Conservation (phyloP, 2,329 filamentous ascomycete species). For the Colletotrichum eleusines region DNA sequence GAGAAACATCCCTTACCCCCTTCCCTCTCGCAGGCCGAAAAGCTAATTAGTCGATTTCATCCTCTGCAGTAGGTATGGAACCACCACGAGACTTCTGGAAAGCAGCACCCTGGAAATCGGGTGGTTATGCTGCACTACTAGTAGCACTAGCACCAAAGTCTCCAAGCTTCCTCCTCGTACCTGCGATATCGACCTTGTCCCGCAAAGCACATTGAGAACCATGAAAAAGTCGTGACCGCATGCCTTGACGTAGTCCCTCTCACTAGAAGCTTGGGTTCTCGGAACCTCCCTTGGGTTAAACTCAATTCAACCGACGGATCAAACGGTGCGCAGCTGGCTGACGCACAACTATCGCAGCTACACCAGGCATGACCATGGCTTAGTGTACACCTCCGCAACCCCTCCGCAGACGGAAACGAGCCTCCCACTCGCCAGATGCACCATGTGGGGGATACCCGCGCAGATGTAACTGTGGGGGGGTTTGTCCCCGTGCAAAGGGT, state of each 20-base stretch:
- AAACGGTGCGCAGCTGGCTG: neutral
- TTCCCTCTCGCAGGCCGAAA: slow-evolving; percentile 4
- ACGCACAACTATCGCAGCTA: slow-evolving; percentile 19
- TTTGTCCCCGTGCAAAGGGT: slow-evolving; percentile 33
- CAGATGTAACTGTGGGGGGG: slow-evolving; percentile 28
- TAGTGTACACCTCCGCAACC: slow-evolving; percentile 30
- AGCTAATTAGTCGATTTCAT: slow-evolving; percentile 9
- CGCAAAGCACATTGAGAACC: neutral
- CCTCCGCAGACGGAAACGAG: slow-evolving; percentile 23
- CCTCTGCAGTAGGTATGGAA: slow-evolving; percentile 9
- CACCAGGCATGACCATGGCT: slow-evolving; percentile 13
- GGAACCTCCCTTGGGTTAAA: neutral
- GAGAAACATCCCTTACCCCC: slow-evolving; percentile 12
- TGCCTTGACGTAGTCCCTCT: neutral
- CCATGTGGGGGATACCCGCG: slow-evolving; percentile 13
- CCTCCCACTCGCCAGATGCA: slow-evolving; percentile 8
- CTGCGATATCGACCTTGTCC: slow-evolving; percentile 7
- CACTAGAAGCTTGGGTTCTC: neutral
- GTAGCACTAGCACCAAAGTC: slow-evolving; percentile 3
- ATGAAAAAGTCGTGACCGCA: neutral
- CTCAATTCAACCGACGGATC: neutral
- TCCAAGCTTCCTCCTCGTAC: slow-evolving; percentile 14
- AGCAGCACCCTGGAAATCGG: slow-evolving; percentile 18
- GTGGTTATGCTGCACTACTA: neutral
- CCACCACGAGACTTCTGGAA: slow-evolving; percentile 28